Evolutionary conservation across 2,329 filamentous ascomycete genomes (phyloP).

Genomic region (Nigrograna mackinnonii): DNA sequence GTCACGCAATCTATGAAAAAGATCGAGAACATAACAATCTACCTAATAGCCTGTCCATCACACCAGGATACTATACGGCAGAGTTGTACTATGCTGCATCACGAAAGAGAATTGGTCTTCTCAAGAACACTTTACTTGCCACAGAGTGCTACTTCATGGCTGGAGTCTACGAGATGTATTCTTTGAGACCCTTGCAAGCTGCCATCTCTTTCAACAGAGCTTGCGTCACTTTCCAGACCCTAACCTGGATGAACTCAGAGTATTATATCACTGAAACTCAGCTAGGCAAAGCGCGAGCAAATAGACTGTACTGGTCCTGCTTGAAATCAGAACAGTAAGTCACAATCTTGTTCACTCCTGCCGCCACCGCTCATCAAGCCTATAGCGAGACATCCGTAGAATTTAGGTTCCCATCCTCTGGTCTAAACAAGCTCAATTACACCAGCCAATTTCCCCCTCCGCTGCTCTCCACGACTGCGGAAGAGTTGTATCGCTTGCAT

Average conservation of each 20-base stretch:
- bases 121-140: constrained; percentile 27
- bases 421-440: constrained; percentile 25
- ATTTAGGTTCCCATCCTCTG: constrained; percentile 17
- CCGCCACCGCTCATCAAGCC: background rate
- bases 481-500: background rate
- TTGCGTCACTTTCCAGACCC: constrained; percentile 23
- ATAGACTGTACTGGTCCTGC: constrained; percentile 38
- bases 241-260: constrained; percentile 10
- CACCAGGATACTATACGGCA: constrained; percentile 19
- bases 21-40: background rate
- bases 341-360: no score
- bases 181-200: constrained; percentile 32
- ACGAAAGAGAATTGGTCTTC: constrained; percentile 33
- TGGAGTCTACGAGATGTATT: constrained; percentile 40
- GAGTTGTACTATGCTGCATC: constrained; percentile 33
- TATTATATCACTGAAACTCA: constrained; percentile 9
- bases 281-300: constrained; percentile 21
- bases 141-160: constrained; percentile 36
- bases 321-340: constrained; percentile 36
- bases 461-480: constrained; percentile 7
- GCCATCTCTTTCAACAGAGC: constrained; percentile 36
- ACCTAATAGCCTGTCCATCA: constrained; percentile 4
- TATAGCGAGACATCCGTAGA: constrained; percentile 18
- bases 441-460: constrained; percentile 33
- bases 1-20: background rate